phyloP scores from a whole-genome alignment of 768 basidiomycete genomes.

The Suillus ampliporus region DNA sequence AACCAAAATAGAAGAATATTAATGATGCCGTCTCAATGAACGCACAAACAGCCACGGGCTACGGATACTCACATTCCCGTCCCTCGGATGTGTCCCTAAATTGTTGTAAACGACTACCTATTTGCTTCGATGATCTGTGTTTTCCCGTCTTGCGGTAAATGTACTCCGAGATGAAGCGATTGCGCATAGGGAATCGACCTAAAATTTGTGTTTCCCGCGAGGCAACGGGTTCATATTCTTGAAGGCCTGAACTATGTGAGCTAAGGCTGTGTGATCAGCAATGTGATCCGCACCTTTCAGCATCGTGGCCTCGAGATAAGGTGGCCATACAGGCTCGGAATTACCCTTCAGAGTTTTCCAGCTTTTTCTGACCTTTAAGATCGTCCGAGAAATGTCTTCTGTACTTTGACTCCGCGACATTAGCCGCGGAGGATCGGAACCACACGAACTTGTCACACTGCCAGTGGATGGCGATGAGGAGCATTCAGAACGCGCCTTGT shows the following conservation, averaged over 20 bases:
- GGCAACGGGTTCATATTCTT: slow-evolving; percentile 76
- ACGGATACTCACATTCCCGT: slow-evolving; percentile 61
- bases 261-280: slow-evolving; percentile 14
- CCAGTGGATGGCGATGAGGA: background rate
- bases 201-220: slow-evolving; percentile 74
- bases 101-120: slow-evolving; percentile 81
- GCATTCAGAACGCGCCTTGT: background rate
- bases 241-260: slow-evolving; percentile 53
- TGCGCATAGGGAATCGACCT: slow-evolving; percentile 79
- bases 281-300: slow-evolving; percentile 61
- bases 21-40: slow-evolving; percentile 31
- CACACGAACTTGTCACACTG: background rate
- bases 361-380: slow-evolving; percentile 71
- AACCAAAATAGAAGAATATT: slow-evolving; percentile 30
- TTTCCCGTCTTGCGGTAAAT: slow-evolving; percentile 73
- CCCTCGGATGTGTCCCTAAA: slow-evolving; percentile 76
- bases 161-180: slow-evolving; percentile 81
- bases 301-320: slow-evolving; percentile 76
- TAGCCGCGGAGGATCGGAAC: slow-evolving; percentile 13
- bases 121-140: slow-evolving; percentile 76
- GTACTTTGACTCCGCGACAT: slow-evolving; percentile 29
- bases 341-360: slow-evolving; percentile 74
- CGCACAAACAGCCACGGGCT: slow-evolving; percentile 20
- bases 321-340: slow-evolving; percentile 81
- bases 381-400: slow-evolving; percentile 65